Evolutionary conservation across 768 basidiomycete species (phyloP).

Genomic region (Russula compacta): DNA sequence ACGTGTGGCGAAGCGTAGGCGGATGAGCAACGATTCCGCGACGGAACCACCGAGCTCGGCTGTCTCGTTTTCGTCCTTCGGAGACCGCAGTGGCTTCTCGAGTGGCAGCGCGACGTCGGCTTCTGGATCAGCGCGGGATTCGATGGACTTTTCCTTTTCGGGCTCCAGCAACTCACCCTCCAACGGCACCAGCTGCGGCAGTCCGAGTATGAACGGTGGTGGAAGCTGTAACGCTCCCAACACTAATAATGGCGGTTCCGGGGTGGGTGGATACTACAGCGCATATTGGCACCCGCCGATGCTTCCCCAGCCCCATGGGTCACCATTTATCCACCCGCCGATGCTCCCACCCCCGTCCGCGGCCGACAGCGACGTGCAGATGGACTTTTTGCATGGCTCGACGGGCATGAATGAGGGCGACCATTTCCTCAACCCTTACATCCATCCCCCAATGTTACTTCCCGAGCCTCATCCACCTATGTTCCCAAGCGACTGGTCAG

Average conservation of each 20-base stretch:
- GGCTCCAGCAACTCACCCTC: constrained; percentile 36
- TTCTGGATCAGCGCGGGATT: constrained; percentile 50
- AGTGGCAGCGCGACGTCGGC: constrained; percentile 40
- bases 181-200: constrained; percentile 29
- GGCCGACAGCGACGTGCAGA: constrained; percentile 45
- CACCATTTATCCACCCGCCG: constrained; percentile 56
- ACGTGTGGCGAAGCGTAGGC: constrained; percentile 54
- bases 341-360: constrained; percentile 39
- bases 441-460: constrained; percentile 49
- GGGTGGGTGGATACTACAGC: constrained; percentile 35
- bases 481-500: constrained; percentile 28
- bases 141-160: constrained; percentile 58
- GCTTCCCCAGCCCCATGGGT: constrained; percentile 43
- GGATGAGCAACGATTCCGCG: constrained; percentile 54
- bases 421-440: constrained; percentile 42
- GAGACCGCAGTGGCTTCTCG: constrained; percentile 37
- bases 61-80: constrained; percentile 44
- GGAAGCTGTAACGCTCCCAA: not conserved
- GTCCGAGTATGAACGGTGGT: constrained; percentile 1
- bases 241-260: not conserved
- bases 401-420: constrained; percentile 55
- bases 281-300: constrained; percentile 76
- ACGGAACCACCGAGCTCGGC: constrained; percentile 53
- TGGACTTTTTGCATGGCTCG: constrained; percentile 66
- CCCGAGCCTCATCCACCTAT: constrained; percentile 34